Conservation (phyloP, 306 rosid species). For the Quercus rubra region DNA sequence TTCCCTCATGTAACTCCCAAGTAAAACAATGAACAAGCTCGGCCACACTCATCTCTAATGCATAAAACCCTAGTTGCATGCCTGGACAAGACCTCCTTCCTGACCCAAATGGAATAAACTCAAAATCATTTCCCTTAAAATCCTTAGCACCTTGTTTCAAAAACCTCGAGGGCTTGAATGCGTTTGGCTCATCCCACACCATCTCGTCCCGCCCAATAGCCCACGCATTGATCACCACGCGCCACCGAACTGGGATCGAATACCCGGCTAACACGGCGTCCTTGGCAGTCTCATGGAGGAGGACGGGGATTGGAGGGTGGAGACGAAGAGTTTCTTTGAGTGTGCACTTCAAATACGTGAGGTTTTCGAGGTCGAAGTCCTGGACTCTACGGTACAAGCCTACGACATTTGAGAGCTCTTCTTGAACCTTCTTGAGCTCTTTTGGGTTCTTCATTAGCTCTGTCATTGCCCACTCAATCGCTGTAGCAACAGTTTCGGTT, state of each 20-base stretch:
- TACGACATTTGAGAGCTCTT: conserved; percentile 34
- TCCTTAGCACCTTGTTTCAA: conserved; percentile 28
- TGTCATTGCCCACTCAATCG: conserved; percentile 55
- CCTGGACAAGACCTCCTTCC: conserved; percentile 60
- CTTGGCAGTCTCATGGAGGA: conserved; percentile 44
- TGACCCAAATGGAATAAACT: conserved; percentile 56
- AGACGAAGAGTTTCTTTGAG: conserved; percentile 56
- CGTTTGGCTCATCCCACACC: conserved; percentile 43
- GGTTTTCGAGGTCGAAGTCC: conserved; percentile 34
- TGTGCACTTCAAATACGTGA: conserved; percentile 31
- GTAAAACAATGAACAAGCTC: conserved; percentile 46
- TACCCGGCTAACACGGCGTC: conserved; percentile 30
- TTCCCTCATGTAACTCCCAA: conserved; percentile 51
- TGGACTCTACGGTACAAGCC: conserved; percentile 34
- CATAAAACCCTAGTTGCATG: conserved; percentile 50
- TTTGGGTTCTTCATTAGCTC: conserved; percentile 44
- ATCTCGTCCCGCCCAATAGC: conserved; percentile 38
- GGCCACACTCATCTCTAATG: conserved; percentile 44
- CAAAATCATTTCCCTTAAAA: conserved; percentile 50
- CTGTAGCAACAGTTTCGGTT: conserved; percentile 53
- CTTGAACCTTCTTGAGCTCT: conserved; percentile 33
- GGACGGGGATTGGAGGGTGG: conserved; percentile 60
- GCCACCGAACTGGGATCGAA: conserved; percentile 34
- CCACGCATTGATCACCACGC: conserved; percentile 51
- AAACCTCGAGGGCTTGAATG: conserved; percentile 45